Evolutionary conservation across 768 basidiomycete genomes (phyloP).

Genomic region (Cubamyces lactineus): DNA sequence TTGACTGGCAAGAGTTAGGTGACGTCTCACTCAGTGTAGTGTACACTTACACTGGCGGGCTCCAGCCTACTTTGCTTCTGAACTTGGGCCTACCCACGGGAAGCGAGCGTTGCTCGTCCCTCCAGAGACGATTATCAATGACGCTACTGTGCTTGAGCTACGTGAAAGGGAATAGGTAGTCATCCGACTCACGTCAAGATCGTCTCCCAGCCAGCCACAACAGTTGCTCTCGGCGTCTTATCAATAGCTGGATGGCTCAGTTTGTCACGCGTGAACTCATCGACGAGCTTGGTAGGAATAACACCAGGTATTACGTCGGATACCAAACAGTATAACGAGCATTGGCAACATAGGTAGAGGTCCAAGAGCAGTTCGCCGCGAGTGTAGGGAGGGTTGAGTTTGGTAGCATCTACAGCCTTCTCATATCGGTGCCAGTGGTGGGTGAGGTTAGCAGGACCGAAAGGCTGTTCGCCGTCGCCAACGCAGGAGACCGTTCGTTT

Average conservation of each 20-base stretch:
- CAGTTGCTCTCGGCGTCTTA: constrained; percentile 57
- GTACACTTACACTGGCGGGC: constrained; percentile 52
- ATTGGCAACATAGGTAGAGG: constrained; percentile 85
- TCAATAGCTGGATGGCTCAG: constrained; percentile 56
- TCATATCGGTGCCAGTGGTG: constrained; percentile 84
- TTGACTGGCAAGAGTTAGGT: constrained; percentile 34
- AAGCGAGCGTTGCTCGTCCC: constrained; percentile 61
- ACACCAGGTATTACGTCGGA: constrained; percentile 76
- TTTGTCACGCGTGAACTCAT: constrained; percentile 68
- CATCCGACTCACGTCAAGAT: constrained; percentile 56
- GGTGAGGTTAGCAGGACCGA: constrained; percentile 56
- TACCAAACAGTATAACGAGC: constrained; percentile 71
- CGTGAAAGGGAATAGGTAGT: constrained; percentile 2
- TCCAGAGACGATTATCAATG: constrained; percentile 78
- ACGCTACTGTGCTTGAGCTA: constrained; percentile 46
- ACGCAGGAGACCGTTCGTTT: constrained; percentile 55
- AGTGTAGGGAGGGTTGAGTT: constrained; percentile 63
- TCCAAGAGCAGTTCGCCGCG: constrained; percentile 61
- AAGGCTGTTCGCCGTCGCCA: constrained; percentile 50
- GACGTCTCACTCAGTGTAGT: background rate
- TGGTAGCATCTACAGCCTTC: constrained; percentile 68
- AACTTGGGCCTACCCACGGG: constrained; percentile 59
- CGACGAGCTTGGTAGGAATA: constrained; percentile 61
- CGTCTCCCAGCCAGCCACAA: constrained; percentile 66
- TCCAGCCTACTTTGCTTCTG: constrained; percentile 70